Percentiles rank a stretch among this genome's conserved stretches.
Evolutionary conservation across 148 eudicot species (phyloP).

Genomic region (Spergularia marina): DNA sequence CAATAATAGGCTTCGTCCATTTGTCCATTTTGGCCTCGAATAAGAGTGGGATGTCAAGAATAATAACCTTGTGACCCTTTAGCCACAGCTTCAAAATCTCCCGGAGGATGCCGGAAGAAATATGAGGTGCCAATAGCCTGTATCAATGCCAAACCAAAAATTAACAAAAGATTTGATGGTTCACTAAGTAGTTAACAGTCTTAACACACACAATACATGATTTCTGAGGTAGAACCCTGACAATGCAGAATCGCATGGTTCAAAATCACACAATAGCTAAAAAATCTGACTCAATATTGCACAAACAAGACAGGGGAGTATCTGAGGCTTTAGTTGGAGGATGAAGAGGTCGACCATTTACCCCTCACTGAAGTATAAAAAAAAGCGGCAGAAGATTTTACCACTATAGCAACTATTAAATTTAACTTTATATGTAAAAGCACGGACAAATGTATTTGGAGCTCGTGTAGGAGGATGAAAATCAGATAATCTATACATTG

Average conservation of each 20-base stretch:
- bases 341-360: neutral
- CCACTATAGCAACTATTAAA: neutral
- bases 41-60: constrained; percentile 82
- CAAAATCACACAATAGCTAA: too few relatives aligned
- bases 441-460: neutral
- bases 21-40: constrained; percentile 91
- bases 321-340: neutral
- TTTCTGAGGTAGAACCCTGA: neutral
- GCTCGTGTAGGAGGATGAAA: neutral
- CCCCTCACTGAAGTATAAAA: too few relatives aligned
- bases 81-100: constrained; percentile 80
- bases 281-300: too few relatives aligned
- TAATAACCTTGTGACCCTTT: constrained; percentile 68
- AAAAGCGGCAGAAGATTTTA: too few relatives aligned
- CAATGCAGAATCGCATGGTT: neutral
- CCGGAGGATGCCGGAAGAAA: constrained; percentile 63
- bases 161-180: constrained; percentile 3
- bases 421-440: neutral
- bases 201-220: neutral
- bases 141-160: constrained; percentile 12
- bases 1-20: constrained; percentile 81
- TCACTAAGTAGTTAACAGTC: neutral
- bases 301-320: too few relatives aligned
- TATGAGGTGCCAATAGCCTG: constrained; percentile 84
- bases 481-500: neutral